Conservation (phyloP, 2,329 filamentous ascomycete genomes). For the Neonectria ditissima region DNA sequence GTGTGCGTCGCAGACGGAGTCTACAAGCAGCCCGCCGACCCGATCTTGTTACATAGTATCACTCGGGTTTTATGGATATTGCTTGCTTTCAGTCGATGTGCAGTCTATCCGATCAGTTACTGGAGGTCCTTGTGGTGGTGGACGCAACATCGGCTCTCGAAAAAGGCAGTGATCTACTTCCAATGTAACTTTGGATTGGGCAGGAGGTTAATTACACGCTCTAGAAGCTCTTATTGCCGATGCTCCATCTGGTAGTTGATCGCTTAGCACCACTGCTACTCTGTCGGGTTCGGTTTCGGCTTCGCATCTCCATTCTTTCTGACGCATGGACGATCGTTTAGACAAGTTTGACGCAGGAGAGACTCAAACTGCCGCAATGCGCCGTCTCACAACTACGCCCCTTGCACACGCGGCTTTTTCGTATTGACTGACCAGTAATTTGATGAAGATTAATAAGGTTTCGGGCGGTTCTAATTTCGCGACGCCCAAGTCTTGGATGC, state of each 20-base stretch:
- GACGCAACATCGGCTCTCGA: not conserved
- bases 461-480: too few relatives aligned
- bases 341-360: not conserved
- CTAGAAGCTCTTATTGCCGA: not conserved
- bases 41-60: not conserved
- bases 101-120: not conserved
- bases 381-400: too few relatives aligned
- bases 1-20: not conserved
- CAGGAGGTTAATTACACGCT: not conserved
- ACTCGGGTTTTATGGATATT: not conserved
- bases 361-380: not conserved
- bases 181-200: not conserved
- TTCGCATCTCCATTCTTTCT: not conserved
- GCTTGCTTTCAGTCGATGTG: not conserved
- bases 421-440: too few relatives aligned
- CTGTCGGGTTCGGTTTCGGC: constrained; percentile 7
- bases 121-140: not conserved
- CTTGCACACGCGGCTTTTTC: too few relatives aligned
- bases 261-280: not conserved
- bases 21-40: not conserved
- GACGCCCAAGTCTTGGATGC: too few relatives aligned
- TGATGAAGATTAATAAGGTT: too few relatives aligned
- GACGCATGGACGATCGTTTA: not conserved
- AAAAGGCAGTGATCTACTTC: constrained; percentile 1
- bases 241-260: not conserved